These are phyloP conservation scores for Sarcocystis neurona DNA, from an alignment of 169 alveolate genomes.

Conservation along the genomic window DNA sequence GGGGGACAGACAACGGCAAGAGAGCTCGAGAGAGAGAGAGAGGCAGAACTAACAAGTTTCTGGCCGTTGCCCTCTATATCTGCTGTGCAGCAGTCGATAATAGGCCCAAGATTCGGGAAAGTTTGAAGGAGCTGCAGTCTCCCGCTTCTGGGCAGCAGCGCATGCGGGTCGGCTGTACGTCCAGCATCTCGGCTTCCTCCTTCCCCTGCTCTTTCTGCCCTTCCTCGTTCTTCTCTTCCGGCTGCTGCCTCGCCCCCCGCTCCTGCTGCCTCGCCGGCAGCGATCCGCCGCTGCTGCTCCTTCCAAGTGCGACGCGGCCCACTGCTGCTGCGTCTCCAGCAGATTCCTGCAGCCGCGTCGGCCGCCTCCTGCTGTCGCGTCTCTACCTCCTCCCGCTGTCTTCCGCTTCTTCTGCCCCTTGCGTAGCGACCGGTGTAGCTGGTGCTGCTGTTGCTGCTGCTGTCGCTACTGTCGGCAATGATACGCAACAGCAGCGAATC, in stretches of 20 bases:
- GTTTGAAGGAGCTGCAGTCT: slow-evolving; percentile 27
- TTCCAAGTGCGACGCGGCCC: not conserved
- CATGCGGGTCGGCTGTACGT: not conserved
- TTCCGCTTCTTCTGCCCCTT: too few relatives aligned
- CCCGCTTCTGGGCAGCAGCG: not conserved
- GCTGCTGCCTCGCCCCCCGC: not conserved
- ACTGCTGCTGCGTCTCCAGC: not conserved
- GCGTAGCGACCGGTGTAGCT: too few relatives aligned
- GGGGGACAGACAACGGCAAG: not conserved
- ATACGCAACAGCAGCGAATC: slow-evolving; percentile 29
- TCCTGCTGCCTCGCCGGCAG: not conserved
- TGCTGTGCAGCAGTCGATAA: slow-evolving; percentile 50
- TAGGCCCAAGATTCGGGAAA: slow-evolving; percentile 41
- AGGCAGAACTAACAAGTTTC: slow-evolving; percentile 4
- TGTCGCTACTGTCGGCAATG: not conserved
- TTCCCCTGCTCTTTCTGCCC: not conserved
- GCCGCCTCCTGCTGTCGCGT: too few relatives aligned
- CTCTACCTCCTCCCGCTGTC: too few relatives aligned
- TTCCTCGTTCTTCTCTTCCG: not conserved
- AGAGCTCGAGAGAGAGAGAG: not conserved
- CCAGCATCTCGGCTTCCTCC: slow-evolving; percentile 19
- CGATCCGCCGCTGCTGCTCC: not conserved
- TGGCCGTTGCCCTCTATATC: slow-evolving; percentile 45
- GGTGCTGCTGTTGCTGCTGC: slow-evolving; percentile 30
- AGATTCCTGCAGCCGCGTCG: too few relatives aligned